These are phyloP conservation scores for Aureobasidium namibiae DNA, from an alignment of 2,329 filamentous ascomycete species.

Conservation along the genomic window DNA sequence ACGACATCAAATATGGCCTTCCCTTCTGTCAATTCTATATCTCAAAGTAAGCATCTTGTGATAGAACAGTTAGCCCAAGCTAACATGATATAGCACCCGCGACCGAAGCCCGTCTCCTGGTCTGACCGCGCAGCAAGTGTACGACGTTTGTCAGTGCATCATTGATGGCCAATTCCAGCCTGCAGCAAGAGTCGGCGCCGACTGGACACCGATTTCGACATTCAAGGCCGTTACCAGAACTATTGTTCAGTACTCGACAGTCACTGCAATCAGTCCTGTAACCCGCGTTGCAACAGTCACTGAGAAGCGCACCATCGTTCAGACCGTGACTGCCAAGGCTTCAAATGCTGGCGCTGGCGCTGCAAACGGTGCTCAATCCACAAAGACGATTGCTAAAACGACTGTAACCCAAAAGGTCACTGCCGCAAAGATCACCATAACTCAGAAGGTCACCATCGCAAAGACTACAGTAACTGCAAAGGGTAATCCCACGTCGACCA, in stretches of 20 bases:
- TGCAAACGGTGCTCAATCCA: background rate
- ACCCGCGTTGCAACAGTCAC: background rate
- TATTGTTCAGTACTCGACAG: background rate
- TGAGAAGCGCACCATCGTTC: background rate
- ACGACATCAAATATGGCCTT: background rate
- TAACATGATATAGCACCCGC: background rate
- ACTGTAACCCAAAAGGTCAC: background rate
- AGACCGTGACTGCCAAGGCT: background rate
- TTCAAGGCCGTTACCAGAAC: background rate
- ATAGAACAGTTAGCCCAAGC: background rate
- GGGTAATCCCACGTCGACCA: background rate
- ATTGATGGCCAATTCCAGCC: background rate
- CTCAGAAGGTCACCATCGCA: background rate
- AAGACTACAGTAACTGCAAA: background rate
- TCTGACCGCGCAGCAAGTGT: background rate
- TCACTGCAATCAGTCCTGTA: background rate
- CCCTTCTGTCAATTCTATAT: background rate
- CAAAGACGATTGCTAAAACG: background rate
- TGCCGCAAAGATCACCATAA: background rate
- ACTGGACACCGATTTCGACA: background rate
- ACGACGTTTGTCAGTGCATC: conserved; percentile 2
- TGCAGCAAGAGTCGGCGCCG: background rate
- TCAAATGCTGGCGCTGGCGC: background rate
- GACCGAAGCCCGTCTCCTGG: background rate
- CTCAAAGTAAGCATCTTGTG: conserved; percentile 16